Evolutionary conservation across 208 protist genomes (phyloP).

Genomic region (Leishmania arabica): DNA sequence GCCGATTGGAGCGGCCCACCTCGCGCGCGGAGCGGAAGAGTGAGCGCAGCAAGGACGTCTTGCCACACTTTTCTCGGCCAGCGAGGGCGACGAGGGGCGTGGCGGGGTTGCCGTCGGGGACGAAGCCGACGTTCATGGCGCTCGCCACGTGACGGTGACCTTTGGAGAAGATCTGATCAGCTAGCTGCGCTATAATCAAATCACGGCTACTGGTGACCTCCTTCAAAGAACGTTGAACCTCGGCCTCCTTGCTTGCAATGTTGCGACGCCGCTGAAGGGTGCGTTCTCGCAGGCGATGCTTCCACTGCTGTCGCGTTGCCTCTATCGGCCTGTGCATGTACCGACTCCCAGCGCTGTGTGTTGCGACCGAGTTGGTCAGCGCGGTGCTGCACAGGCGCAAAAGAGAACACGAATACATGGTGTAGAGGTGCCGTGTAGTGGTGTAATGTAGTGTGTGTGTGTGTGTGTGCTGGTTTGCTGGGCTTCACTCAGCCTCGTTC

Average conservation of each 20-base stretch:
- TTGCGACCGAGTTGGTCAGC: constrained; percentile 53
- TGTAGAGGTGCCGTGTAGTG: neutral
- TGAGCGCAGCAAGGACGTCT: constrained; percentile 78
- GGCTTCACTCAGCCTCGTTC: neutral
- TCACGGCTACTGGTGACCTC: constrained; percentile 65
- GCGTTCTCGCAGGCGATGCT: constrained; percentile 51
- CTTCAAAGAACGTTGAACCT: constrained; percentile 40
- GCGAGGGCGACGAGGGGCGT: constrained; percentile 81
- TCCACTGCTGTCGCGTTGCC: constrained; percentile 25
- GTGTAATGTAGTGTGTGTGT: neutral
- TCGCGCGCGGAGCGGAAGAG: constrained; percentile 74
- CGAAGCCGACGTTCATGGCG: constrained; percentile 83
- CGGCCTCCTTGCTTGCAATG: constrained; percentile 51
- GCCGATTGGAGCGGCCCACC: constrained; percentile 74
- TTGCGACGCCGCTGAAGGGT: constrained; percentile 37
- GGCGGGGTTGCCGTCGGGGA: constrained; percentile 85
- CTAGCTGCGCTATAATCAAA: constrained; percentile 71
- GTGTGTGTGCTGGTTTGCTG: neutral
- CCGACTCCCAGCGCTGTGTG: constrained; percentile 52
- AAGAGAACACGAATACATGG: constrained; percentile 14
- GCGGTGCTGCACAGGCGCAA: constrained; percentile 10
- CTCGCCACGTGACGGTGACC: constrained; percentile 72
- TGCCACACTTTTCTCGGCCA: constrained; percentile 67
- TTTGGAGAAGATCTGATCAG: constrained; percentile 85
- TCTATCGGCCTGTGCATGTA: constrained; percentile 46